Evolutionary conservation across 169 alveolate species (phyloP).

Genomic region (Plasmodium cynomolgi): DNA sequence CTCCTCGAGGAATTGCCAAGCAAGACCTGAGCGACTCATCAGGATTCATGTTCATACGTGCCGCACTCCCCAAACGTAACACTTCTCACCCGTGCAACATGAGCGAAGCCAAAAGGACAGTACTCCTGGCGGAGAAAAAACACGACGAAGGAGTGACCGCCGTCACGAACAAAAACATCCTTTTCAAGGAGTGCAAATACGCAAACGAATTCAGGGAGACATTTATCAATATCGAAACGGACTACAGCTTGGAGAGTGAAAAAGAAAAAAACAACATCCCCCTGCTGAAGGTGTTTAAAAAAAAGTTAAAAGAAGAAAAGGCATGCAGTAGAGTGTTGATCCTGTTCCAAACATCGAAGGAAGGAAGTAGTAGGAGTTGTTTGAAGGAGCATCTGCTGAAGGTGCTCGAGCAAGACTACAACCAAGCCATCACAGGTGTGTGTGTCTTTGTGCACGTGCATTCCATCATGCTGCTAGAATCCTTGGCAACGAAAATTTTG

Average conservation of each 20-base stretch:
- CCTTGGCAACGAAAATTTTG: background rate
- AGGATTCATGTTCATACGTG: background rate
- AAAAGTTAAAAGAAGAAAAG: conserved; percentile 52
- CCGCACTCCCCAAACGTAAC: background rate
- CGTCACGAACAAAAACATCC: conserved; percentile 21
- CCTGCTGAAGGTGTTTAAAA: conserved; percentile 37
- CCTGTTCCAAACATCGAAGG: conserved; percentile 27
- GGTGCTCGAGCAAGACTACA: conserved; percentile 5
- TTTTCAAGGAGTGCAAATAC: conserved; percentile 35
- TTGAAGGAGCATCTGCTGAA: background rate
- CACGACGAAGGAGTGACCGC: conserved; percentile 11
- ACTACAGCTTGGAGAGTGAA: conserved; percentile 60
- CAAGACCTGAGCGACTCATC: no score
- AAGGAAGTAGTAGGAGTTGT: conserved; percentile 3
- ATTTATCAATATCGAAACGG: conserved; percentile 32
- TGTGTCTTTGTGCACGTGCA: conserved; percentile 18
- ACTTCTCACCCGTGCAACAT: background rate
- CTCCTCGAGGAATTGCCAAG: no score
- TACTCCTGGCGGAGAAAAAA: conserved; percentile 15
- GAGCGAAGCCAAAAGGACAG: conserved; percentile 15
- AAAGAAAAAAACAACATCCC: conserved; percentile 61
- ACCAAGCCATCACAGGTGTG: conserved; percentile 11
- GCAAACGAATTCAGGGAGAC: conserved; percentile 38
- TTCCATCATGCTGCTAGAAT: conserved; percentile 45
- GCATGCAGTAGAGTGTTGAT: conserved; percentile 26